A percentile compares a stretch with the other conserved stretches of the same genome.
phyloP scores from a whole-genome alignment of 345 rosid genomes.

The Gossypium rotundifolium region DNA sequence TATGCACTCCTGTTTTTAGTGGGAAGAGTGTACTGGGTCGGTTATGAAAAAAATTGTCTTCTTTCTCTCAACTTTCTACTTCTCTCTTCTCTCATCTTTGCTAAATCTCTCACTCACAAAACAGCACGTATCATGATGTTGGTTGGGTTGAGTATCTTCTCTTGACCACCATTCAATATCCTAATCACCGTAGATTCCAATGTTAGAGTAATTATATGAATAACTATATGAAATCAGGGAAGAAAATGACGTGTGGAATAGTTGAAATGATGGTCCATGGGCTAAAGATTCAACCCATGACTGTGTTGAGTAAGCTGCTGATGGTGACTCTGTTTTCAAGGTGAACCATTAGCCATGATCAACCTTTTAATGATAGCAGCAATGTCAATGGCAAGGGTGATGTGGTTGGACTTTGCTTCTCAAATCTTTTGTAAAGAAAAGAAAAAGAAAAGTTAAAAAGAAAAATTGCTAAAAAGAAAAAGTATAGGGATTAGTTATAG shows the following conservation, averaged over 20 bases:
- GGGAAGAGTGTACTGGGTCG: too few relatives aligned
- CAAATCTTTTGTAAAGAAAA: too few relatives aligned
- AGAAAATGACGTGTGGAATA: slow-evolving; percentile 48
- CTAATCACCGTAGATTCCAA: slow-evolving; percentile 17
- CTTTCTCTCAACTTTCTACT: too few relatives aligned
- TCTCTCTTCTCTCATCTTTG: too few relatives aligned
- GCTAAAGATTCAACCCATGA: slow-evolving; percentile 40
- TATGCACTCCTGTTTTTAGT: too few relatives aligned
- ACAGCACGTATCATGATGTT: slow-evolving; percentile 26
- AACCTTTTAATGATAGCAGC: neutral
- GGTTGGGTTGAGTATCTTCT: slow-evolving; percentile 78
- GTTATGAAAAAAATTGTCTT: too few relatives aligned
- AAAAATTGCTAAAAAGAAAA: too few relatives aligned
- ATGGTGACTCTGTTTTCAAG: slow-evolving; percentile 66
- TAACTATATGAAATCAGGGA: neutral
- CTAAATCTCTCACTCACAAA: too few relatives aligned
- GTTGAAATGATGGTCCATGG: slow-evolving; percentile 76
- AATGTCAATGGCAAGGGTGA: slow-evolving; percentile 2
- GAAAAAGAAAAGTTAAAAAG: too few relatives aligned
- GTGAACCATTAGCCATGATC: slow-evolving; percentile 66
- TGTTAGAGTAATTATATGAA: slow-evolving; percentile 23
- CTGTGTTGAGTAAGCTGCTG: slow-evolving; percentile 60
- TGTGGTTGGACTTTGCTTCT: slow-evolving; percentile 41
- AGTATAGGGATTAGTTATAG: too few relatives aligned
- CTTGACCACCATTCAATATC: slow-evolving; percentile 37